phyloP scores from a whole-genome alignment of 139 green algal genomes.

The Micromonas commoda region DNA sequence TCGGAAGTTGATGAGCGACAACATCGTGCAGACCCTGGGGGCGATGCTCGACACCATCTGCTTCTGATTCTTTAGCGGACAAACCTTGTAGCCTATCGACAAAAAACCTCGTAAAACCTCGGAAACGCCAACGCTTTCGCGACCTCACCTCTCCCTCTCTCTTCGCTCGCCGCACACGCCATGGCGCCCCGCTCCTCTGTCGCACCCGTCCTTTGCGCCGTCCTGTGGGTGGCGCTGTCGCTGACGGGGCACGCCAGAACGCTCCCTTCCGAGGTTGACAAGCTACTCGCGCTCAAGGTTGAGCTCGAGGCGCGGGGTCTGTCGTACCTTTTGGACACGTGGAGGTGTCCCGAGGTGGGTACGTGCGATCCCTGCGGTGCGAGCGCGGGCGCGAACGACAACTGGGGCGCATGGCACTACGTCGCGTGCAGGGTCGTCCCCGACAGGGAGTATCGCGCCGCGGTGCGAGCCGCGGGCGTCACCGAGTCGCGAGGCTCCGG shows the following conservation, averaged over 20 bases:
- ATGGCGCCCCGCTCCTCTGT: neutral
- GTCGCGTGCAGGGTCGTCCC: neutral
- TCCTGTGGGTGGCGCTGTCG: neutral
- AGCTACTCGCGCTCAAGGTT: neutral
- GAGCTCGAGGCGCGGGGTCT: neutral
- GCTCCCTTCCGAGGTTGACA: neutral
- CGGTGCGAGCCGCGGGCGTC: too few relatives aligned
- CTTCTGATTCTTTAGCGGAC: constrained; percentile 56
- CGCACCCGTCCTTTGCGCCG: neutral
- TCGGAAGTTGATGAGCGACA: constrained; percentile 73
- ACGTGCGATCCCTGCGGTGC: neutral
- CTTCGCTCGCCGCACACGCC: too few relatives aligned
- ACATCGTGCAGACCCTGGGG: constrained; percentile 87
- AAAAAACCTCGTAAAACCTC: neutral
- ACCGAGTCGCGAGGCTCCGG: neutral
- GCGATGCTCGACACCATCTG: constrained; percentile 93
- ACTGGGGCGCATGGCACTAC: neutral
- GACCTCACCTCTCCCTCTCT: too few relatives aligned
- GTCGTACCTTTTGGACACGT: neutral
- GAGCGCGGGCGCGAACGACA: neutral
- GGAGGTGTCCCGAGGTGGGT: neutral
- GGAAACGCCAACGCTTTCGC: too few relatives aligned
- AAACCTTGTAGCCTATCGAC: neutral
- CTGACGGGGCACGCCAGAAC: neutral
- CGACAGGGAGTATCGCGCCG: neutral